Evolutionary conservation across 192 early-diverging fungal species (phyloP), one percentile per base, ranked within the genome.

Genomic region (Podochytrium sp.): DNA sequence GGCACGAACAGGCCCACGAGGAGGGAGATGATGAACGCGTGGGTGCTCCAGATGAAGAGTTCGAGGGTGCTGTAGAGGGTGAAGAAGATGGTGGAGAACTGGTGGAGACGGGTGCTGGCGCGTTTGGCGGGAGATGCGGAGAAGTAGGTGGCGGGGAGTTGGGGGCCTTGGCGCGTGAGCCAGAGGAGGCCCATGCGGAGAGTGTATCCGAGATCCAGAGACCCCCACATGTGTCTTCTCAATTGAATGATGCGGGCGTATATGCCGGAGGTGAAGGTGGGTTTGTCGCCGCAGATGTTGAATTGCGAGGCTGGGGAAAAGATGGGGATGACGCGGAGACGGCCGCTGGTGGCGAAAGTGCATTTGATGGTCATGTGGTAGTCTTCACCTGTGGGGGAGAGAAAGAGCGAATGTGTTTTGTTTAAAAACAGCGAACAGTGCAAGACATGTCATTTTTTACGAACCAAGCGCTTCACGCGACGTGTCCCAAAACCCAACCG

Each of bases 291-390:
- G 65, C 83, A 79, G 39, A 85, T 78, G 75, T 85, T 85, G 76
- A 79, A 83, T 12, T 62, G 85, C 42, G 78, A 91, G 72, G 86
- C 87, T 6, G 91, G 91, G 4, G 89, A 90, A 70, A 81, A 91
- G 76, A 92, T 89, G 25, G 87, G 81, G 53, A 80, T 84, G 55
- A 86, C 83, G 55, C 87, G 86, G 34, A 89, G 86, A 7, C 79
- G 63, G 6, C 91, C 91, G 37, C 83, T 78, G 18, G 91, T 92
- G 64, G 83, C 81, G 78, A 92, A 91, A 77, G 90, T 92, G 68
- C 87, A 90, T 78, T 91, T 91, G 34, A 92, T 77, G 85, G 86
- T 87, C 90, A 92, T 92, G 79, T 92, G 91, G 84, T 92, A 82
- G 81, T 92, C 91, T 74, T 92, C 91, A 87, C 75, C n/a, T n/a